Evolutionary conservation across 306 rosid species (phyloP).

Genomic region (Hylodesmum podocarpum): DNA sequence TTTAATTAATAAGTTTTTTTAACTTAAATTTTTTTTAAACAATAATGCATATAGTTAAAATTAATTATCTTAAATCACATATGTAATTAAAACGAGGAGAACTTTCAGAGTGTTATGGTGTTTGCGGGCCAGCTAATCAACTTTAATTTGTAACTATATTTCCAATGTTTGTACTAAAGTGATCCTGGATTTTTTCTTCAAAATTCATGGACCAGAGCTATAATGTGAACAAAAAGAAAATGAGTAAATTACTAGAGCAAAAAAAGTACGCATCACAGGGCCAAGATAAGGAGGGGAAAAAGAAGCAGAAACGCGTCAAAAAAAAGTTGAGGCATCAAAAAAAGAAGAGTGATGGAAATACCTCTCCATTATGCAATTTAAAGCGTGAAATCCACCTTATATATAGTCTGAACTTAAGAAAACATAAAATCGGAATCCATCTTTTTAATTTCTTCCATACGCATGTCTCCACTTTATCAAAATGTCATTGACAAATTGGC

Average conservation of each 20-base stretch:
- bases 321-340: conserved; percentile 43
- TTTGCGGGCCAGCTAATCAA: not conserved
- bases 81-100: no score
- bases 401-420: conserved; percentile 26
- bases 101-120: no score
- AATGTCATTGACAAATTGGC: conserved; percentile 17
- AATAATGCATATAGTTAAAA: no score
- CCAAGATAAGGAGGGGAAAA: not conserved
- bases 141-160: conserved; percentile 16
- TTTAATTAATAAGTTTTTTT: no score
- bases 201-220: conserved; percentile 26
- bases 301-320: conserved; percentile 39
- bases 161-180: conserved; percentile 1
- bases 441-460: conserved; percentile 9
- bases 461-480: conserved; percentile 37
- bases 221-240: conserved; percentile 42
- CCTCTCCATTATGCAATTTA: conserved; percentile 16
- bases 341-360: conserved; percentile 17
- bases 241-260: not conserved
- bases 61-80: no score
- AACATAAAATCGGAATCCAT: conserved; percentile 4
- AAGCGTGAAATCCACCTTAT: conserved; percentile 6
- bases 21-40: no score
- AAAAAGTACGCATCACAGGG: conserved; percentile 14
- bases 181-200: not conserved